Percentiles rank a stretch among this genome's conserved stretches.
These are phyloP conservation scores for Stagonosporopsis chrysanthemi DNA, from an alignment of 2,329 filamentous ascomycete species.

Conservation along the genomic window DNA sequence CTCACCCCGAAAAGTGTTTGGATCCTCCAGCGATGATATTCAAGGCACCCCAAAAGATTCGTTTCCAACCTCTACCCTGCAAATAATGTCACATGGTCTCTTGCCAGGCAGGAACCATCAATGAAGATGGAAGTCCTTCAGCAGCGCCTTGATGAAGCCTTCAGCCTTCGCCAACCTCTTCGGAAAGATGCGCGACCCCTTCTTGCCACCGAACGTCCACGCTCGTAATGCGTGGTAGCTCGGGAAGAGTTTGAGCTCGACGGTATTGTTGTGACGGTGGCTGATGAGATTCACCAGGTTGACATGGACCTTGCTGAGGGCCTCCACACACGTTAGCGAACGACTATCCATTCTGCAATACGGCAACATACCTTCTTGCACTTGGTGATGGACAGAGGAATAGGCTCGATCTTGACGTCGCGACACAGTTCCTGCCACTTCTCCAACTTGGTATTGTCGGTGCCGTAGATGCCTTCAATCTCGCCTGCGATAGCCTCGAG, in stretches of 20 bases:
- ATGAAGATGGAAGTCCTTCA: conserved; percentile 6
- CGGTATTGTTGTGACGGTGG: conserved; percentile 27
- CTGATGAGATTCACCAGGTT: conserved; percentile 37
- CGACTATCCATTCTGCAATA: too few species aligned
- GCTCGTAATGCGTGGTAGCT: conserved; percentile 21
- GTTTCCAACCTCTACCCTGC: too few species aligned
- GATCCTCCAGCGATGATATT: background rate
- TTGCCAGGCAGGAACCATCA: background rate
- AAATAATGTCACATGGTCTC: background rate
- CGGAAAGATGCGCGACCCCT: conserved; percentile 24
- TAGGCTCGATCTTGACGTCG: conserved; percentile 21
- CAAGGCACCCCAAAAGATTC: background rate
- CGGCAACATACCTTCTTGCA: conserved; percentile 32
- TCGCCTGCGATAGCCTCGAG: conserved; percentile 18
- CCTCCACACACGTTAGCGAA: conserved; percentile 13
- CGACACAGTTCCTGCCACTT: conserved; percentile 35
- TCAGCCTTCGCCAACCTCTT: conserved; percentile 31
- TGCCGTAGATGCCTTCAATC: conserved; percentile 22
- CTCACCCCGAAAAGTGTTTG: background rate
- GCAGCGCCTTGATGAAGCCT: conserved; percentile 30
- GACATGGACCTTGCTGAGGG: conserved; percentile 26
- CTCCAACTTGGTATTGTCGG: conserved; percentile 20
- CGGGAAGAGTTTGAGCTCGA: conserved; percentile 21
- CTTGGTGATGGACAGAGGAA: conserved; percentile 28
- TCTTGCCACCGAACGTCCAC: conserved; percentile 18